phyloP scores from a whole-genome alignment of 1,284 basidiomycete genomes.

The Marasmius fiardii region DNA sequence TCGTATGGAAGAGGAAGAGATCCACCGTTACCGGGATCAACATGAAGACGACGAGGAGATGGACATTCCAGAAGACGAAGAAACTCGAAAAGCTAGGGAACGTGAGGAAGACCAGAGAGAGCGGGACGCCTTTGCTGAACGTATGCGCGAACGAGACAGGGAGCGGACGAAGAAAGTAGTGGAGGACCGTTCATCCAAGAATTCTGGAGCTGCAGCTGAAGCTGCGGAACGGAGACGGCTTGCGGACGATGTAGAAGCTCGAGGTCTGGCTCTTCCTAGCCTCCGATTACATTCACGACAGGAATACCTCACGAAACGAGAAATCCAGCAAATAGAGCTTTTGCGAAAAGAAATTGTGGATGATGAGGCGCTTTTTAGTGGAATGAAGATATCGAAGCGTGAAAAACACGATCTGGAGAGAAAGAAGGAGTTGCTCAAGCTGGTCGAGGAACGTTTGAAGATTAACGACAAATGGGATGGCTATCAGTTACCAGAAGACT shows the following conservation, averaged over 20 bases:
- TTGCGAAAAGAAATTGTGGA: conserved; percentile 91
- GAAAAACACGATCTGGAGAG: conserved; percentile 82
- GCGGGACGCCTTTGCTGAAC: conserved; percentile 90
- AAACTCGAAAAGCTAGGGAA: conserved; percentile 69
- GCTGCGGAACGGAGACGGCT: conserved; percentile 78
- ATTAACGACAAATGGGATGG: conserved; percentile 95
- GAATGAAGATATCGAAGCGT: conserved; percentile 85
- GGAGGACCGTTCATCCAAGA: conserved; percentile 84
- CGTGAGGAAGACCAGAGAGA: conserved; percentile 80
- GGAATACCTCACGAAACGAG: conserved; percentile 94
- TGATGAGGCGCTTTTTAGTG: conserved; percentile 84
- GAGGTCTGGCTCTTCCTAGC: conserved; percentile 77
- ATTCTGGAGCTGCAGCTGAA: conserved; percentile 73
- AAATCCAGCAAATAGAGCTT: conserved; percentile 94
- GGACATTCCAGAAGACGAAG: conserved; percentile 70
- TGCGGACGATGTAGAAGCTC: conserved; percentile 82
- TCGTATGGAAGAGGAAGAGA: conserved; percentile 15
- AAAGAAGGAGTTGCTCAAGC: conserved; percentile 89
- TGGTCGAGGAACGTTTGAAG: conserved; percentile 91
- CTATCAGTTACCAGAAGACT: conserved; percentile 94
- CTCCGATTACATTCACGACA: conserved; percentile 86
- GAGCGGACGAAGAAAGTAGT: conserved; percentile 90
- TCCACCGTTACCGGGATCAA: conserved; percentile 34
- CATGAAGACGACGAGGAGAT: conserved; percentile 39
- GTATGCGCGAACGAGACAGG: conserved; percentile 81